Base-by-base conservation (phyloP, 139 green algal genomes). In the Chlamydomonas schloesseri region DNA sequence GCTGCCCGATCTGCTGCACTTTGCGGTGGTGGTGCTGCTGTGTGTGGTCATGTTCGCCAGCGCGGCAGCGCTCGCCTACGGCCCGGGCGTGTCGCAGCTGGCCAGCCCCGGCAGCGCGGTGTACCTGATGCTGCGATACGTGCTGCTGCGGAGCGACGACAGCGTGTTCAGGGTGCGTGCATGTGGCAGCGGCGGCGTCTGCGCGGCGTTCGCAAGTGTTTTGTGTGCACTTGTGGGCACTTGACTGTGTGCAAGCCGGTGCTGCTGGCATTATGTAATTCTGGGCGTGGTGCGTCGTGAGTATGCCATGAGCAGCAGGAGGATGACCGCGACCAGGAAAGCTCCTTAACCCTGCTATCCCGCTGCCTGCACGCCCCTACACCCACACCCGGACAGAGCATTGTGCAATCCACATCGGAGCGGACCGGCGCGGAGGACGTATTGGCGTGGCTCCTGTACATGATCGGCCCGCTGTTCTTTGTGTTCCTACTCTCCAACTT, bases 1-100 rank as follows among this genome's bases (percentile, higher is more conserved):
- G 11, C 10, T 86, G 42, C 72, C 77, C 33, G 76, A 89, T 77
- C 53, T 86, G n/a, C 14, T 62, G 47, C 85, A 89, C 84, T 89
- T 89, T 33, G 24, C 71, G 8, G 34, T 76, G 14, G 69, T 89
- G 69, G 37, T 89, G 17, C 20, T 82, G 21, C 34, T 82, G 6
- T 33, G 57, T 29, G 53, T 75, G n/a, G 36, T 36, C 37, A 86
- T 89, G 85, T 58, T 86, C 13, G 69, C 17, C 6, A 34, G 33
- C 20, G 21, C 36, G 33, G 36, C 36, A 15, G 50, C 21, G 9
- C 15, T 82, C 15, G 53, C 72, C 36, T 89, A 77, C 31, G 85
- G 85, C 36, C 73, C 65, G 55, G 34, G 37, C 34, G 72, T 83
- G 5, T 14, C 20, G 31, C 15, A 34, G 28, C 67, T 87, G 20